These are phyloP conservation scores for Mollisiaceae sp. DNA, from an alignment of 2,329 filamentous ascomycete genomes.

Conservation along the genomic window DNA sequence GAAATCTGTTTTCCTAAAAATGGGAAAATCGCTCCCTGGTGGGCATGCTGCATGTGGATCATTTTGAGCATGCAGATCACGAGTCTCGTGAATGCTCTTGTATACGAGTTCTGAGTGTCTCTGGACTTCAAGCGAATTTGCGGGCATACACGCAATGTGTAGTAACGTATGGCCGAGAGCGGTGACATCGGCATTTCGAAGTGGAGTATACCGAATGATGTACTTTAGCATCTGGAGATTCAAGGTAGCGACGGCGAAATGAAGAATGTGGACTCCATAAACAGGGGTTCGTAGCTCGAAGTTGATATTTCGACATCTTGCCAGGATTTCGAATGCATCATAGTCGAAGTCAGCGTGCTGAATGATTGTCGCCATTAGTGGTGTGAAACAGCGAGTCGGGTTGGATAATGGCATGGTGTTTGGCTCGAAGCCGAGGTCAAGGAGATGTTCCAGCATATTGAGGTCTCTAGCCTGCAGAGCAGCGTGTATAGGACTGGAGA, in stretches of 20 bases:
- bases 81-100: slow-evolving; percentile 31
- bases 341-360: slow-evolving; percentile 21
- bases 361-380: slow-evolving; percentile 30
- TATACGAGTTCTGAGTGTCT: slow-evolving; percentile 22
- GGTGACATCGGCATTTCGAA: slow-evolving; percentile 27
- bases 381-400: slow-evolving; percentile 30
- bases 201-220: slow-evolving; percentile 16
- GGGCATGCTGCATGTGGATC: slow-evolving; percentile 15
- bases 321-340: slow-evolving; percentile 26
- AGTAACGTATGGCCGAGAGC: slow-evolving; percentile 33
- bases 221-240: slow-evolving; percentile 29
- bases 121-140: slow-evolving; percentile 21
- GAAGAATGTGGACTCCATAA: slow-evolving; percentile 30
- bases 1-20: not conserved
- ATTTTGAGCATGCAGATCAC: slow-evolving; percentile 27
- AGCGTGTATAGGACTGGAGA: slow-evolving; percentile 30
- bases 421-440: slow-evolving; percentile 29
- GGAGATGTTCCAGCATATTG: slow-evolving; percentile 25
- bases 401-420: slow-evolving; percentile 32
- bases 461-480: slow-evolving; percentile 22
- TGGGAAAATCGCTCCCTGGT: not conserved
- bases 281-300: slow-evolving; percentile 30
- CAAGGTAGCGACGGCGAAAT: slow-evolving; percentile 31
- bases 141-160: slow-evolving; percentile 33
- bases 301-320: slow-evolving; percentile 23